These are phyloP conservation scores for Serendipita sp. DNA, from an alignment of 768 basidiomycete species.

Conservation along the genomic window DNA sequence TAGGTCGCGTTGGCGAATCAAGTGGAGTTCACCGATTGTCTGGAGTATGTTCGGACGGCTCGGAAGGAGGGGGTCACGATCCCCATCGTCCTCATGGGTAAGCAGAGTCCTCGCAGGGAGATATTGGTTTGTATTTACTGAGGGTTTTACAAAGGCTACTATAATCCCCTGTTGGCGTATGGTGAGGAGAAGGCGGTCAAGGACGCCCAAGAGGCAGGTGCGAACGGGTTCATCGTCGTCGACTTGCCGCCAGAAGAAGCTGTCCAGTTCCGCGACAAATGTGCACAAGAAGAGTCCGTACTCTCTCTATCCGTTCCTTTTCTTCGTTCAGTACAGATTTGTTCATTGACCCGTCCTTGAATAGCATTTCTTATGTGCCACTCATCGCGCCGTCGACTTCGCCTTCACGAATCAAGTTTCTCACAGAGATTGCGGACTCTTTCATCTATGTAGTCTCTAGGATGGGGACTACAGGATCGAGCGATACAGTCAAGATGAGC, in stretches of 20 bases:
- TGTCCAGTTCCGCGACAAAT: conserved; percentile 75
- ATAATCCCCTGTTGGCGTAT: conserved; percentile 90
- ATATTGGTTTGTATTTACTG: background rate
- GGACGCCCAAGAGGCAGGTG: conserved; percentile 79
- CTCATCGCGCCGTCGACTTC: conserved; percentile 91
- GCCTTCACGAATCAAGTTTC: conserved; percentile 72
- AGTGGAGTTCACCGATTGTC: conserved; percentile 59
- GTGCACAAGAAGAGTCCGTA: conserved; percentile 63
- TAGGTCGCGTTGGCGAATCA: conserved; percentile 75
- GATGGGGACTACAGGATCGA: conserved; percentile 98
- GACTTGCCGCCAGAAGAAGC: conserved; percentile 98
- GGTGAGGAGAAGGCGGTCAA: conserved; percentile 89
- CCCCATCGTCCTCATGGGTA: conserved; percentile 92
- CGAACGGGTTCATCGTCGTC: conserved; percentile 95
- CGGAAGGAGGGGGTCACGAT: conserved; percentile 64
- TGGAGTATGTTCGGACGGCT: conserved; percentile 64
- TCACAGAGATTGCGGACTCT: conserved; percentile 84
- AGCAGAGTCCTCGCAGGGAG: conserved; percentile 12
- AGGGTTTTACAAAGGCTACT: conserved; percentile 53
- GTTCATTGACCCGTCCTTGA: conserved; percentile 8
- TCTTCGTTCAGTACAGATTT: background rate
- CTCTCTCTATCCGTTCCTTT: too few species aligned
- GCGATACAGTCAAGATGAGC: conserved; percentile 55
- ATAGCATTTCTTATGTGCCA: conserved; percentile 85
- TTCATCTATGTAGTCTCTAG: conserved; percentile 99